A percentile compares a stretch with the other conserved stretches of the same genome.
phyloP scores from a whole-genome alignment of 192 early-diverging fungal species.

The Podila minutissima region DNA sequence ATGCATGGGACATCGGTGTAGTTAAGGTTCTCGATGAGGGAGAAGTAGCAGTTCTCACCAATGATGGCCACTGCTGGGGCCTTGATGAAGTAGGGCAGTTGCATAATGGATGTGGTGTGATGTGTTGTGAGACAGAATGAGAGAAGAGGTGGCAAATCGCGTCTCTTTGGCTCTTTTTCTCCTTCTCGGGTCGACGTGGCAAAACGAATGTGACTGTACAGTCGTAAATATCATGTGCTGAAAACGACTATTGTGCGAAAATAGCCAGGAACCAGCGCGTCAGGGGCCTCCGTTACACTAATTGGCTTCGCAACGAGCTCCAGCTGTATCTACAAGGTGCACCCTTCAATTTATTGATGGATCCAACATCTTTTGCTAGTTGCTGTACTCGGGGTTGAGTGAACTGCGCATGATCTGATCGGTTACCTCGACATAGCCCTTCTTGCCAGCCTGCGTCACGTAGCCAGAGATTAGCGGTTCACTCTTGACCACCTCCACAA shows the following conservation, averaged over 20 bases:
- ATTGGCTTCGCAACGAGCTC: too few relatives aligned
- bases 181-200: too few relatives aligned
- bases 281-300: too few relatives aligned
- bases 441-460: conserved; percentile 49
- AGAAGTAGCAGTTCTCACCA: conserved; percentile 81
- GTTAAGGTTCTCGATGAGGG: conserved; percentile 79
- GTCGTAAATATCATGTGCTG: too few relatives aligned
- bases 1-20: conserved; percentile 74
- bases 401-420: conserved; percentile 31
- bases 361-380: not conserved
- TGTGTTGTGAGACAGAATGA: not conserved
- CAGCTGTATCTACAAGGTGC: too few relatives aligned
- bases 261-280: too few relatives aligned
- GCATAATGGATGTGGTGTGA: conserved; percentile 34
- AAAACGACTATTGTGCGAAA: too few relatives aligned
- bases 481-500: conserved; percentile 38
- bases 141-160: not conserved
- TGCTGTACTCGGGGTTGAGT: conserved; percentile 31
- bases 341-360: too few relatives aligned
- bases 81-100: conserved; percentile 71
- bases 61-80: conserved; percentile 76
- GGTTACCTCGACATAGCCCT: conserved; percentile 46
- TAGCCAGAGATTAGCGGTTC: conserved; percentile 41
- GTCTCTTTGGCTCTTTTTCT: too few relatives aligned
- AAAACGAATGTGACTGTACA: too few relatives aligned